A percentile compares a stretch with the other conserved stretches of the same genome.
Evolutionary conservation across 495 filamentous ascomycete genomes (phyloP).

Genomic region (Viridothelium virens): DNA sequence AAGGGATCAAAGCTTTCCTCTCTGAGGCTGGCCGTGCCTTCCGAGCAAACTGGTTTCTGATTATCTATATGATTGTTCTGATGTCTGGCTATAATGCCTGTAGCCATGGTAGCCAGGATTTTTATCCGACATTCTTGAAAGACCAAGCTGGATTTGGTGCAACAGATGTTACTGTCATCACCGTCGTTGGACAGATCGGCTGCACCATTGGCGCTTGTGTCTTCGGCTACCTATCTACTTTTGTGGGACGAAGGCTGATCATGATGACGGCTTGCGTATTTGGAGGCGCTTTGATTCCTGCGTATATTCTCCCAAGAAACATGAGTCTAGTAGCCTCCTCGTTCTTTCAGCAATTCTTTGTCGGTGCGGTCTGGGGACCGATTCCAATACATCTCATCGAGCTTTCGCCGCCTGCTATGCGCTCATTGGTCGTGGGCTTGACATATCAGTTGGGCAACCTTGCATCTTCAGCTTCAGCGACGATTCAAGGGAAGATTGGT

Average conservation of each 20-base stretch:
- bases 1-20: constrained; percentile 28
- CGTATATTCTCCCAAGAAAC: constrained; percentile 31
- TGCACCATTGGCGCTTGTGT: constrained; percentile 32
- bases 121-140: constrained; percentile 41
- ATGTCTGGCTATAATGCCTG: constrained; percentile 40
- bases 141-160: constrained; percentile 33
- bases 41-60: constrained; percentile 36
- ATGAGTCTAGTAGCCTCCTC: constrained; percentile 31
- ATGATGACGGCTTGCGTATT: constrained; percentile 35
- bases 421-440: constrained; percentile 33
- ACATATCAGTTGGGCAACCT: constrained; percentile 39
- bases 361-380: constrained; percentile 33
- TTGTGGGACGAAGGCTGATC: constrained; percentile 35
- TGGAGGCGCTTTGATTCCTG: constrained; percentile 33
- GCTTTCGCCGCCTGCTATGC: constrained; percentile 31
- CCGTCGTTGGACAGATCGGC: constrained; percentile 35
- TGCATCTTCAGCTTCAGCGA: constrained; percentile 34
- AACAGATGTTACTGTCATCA: constrained; percentile 35
- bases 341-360: constrained; percentile 38
- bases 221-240: constrained; percentile 35
- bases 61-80: constrained; percentile 40
- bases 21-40: constrained; percentile 29
- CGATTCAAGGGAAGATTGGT: constrained; percentile 38
- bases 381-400: constrained; percentile 36
- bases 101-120: constrained; percentile 41